Conservation (phyloP, 2,329 filamentous ascomycete species). For the Xylaria polymorpha region DNA sequence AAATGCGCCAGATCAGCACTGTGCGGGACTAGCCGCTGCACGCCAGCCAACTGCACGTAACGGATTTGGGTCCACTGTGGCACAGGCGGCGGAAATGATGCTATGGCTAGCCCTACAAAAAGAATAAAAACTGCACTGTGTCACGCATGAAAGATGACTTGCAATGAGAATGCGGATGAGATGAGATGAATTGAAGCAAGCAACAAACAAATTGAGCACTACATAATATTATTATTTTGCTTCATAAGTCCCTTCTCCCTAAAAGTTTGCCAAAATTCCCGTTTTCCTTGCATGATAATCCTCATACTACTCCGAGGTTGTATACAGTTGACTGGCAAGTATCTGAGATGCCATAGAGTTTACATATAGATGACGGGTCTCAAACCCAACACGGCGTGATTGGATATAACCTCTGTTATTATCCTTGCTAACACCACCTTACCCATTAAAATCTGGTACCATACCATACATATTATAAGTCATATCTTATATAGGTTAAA, state of each 20-base stretch:
- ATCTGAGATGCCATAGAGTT: no score
- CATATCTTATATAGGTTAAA: no score
- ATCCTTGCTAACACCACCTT: no score
- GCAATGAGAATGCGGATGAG: background rate
- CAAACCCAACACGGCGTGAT: no score
- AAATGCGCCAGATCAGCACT: constrained; percentile 25
- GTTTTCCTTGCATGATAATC: background rate
- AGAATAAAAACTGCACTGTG: background rate
- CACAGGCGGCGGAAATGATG: background rate
- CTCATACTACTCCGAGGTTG: background rate
- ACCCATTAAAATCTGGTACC: no score
- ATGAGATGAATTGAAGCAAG: no score
- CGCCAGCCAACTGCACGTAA: constrained; percentile 1
- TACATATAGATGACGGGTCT: no score
- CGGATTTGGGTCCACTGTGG: constrained; percentile 1
- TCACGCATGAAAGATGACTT: background rate
- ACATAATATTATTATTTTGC: background rate
- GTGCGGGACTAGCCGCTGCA: constrained; percentile 31
- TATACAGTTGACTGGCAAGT: no score
- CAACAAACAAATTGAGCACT: background rate
- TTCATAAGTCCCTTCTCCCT: background rate
- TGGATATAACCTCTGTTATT: no score
- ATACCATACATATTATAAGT: no score
- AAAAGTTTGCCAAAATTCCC: no score
- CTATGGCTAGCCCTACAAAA: no score